A percentile compares a stretch with the other conserved stretches of the same genome.
Conservation (phyloP, 768 basidiomycete species). For the Leccinellum albellum region DNA sequence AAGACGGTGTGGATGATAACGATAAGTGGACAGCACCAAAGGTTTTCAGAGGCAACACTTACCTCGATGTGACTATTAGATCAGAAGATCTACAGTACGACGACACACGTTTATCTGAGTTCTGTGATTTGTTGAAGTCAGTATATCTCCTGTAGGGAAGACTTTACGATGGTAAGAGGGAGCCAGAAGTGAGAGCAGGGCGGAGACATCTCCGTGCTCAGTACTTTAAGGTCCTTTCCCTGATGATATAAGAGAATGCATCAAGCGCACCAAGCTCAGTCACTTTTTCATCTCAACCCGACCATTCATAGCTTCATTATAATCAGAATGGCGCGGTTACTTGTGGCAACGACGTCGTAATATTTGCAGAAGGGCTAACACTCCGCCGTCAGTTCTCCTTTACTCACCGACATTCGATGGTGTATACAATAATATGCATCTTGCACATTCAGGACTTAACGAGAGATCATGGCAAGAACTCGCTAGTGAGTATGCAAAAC, state of each 20-base stretch:
- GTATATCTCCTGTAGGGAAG: too few species aligned
- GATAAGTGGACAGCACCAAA: too few species aligned
- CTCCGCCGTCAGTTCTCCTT: background rate
- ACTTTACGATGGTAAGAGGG: background rate
- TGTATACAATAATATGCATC: too few species aligned
- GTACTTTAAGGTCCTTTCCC: too few species aligned
- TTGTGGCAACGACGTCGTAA: background rate
- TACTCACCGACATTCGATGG: too few species aligned
- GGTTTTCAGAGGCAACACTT: background rate
- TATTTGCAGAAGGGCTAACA: background rate
- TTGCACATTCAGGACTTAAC: too few species aligned
- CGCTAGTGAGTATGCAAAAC: too few species aligned
- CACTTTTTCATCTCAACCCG: too few species aligned
- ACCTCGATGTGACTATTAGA: background rate
- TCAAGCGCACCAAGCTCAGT: background rate
- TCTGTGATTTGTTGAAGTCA: background rate
- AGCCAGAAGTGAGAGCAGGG: too few species aligned
- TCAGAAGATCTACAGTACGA: background rate
- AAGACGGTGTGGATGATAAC: background rate
- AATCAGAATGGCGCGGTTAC: background rate
- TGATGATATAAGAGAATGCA: background rate
- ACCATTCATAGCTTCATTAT: background rate
- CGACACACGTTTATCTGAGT: background rate
- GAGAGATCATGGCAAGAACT: too few species aligned
- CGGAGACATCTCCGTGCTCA: background rate